Conservation (phyloP, 2,329 filamentous ascomycete species). For the Triangularia setosa region DNA sequence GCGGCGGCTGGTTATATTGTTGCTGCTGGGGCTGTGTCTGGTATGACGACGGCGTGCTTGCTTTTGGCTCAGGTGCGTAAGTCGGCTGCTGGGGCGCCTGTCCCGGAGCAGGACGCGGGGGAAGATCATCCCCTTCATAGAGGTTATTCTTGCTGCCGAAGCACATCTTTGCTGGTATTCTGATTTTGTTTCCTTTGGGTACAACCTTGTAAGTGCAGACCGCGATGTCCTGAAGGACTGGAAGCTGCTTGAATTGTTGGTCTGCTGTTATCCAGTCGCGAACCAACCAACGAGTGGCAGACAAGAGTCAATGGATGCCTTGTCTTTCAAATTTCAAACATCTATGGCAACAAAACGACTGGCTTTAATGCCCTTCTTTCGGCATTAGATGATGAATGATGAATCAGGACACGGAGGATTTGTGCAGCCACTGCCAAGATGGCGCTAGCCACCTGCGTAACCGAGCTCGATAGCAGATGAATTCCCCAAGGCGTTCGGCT, state of each 20-base stretch:
- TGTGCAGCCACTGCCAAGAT: slow-evolving; percentile 2
- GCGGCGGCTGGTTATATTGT: slow-evolving; percentile 3
- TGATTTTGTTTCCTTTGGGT: too few relatives aligned
- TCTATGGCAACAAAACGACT: neutral
- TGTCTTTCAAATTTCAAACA: neutral
- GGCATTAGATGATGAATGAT: slow-evolving; percentile 4
- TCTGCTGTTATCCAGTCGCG: neutral
- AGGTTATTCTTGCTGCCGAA: slow-evolving; percentile 43
- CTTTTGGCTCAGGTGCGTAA: slow-evolving; percentile 18
- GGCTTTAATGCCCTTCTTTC: neutral
- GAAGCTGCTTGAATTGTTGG: neutral
- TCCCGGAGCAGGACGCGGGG: slow-evolving; percentile 35
- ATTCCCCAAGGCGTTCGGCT: neutral
- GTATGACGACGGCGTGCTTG: slow-evolving; percentile 18
- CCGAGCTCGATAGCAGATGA: neutral
- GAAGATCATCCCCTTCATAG: slow-evolving; percentile 35
- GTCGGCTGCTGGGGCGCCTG: slow-evolving; percentile 26
- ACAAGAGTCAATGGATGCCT: neutral
- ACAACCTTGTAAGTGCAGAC: neutral
- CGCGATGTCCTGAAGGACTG: neutral
- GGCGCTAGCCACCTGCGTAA: neutral
- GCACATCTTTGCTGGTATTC: slow-evolving; percentile 39
- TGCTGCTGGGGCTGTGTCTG: slow-evolving; percentile 12
- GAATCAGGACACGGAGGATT: neutral
- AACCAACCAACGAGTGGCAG: neutral